Conservation (phyloP, 306 rosid genomes). For the Inga oerstediana region DNA sequence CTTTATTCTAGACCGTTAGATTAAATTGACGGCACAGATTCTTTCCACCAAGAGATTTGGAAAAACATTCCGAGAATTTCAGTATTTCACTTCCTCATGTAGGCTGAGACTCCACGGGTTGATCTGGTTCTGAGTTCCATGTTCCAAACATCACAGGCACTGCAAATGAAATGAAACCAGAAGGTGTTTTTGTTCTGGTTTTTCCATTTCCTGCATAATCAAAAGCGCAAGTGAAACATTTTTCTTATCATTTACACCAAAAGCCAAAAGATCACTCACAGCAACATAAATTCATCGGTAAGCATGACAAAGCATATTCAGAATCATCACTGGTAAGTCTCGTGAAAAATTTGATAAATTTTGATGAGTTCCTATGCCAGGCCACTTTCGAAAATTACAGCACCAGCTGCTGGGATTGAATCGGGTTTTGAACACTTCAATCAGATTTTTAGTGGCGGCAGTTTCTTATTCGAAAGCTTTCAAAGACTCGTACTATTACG, state of each 20-base stretch:
- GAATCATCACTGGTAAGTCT: not conserved
- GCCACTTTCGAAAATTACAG: slow-evolving; percentile 36
- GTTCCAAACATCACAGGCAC: not conserved
- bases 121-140: not conserved
- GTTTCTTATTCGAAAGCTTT: slow-evolving; percentile 10
- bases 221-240: not conserved
- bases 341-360: not conserved
- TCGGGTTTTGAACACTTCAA: not conserved
- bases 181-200: not conserved
- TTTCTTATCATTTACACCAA: not conserved
- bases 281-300: not conserved
- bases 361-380: slow-evolving; percentile 41
- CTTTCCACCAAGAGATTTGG: not conserved
- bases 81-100: not conserved
- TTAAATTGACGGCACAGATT: not conserved
- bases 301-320: not conserved
- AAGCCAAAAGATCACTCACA: not conserved
- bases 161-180: not conserved
- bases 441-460: slow-evolving; percentile 21
- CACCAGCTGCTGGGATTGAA: slow-evolving; percentile 32
- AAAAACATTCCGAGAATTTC: not conserved
- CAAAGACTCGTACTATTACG: slow-evolving; percentile 47
- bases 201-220: not conserved
- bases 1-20: not conserved
- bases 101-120: not conserved